A percentile compares a stretch with the other conserved stretches of the same genome.
Evolutionary conservation across 2,329 filamentous ascomycete species (phyloP).

Genomic region (Purpureocillium lavendulum): DNA sequence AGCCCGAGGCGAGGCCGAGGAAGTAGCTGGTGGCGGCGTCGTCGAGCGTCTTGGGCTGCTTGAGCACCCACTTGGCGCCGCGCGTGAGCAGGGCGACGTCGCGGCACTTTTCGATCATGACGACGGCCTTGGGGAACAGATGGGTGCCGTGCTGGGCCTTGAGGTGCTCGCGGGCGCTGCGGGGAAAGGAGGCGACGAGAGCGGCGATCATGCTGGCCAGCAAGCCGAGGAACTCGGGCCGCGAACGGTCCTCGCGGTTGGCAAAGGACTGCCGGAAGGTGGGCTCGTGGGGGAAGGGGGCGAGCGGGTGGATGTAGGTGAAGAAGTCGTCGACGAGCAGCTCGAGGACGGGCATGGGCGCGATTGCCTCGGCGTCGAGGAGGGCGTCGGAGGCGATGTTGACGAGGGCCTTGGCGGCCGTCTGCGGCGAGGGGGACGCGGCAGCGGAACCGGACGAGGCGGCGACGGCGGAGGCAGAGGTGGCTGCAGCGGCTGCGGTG

Average conservation of each 20-base stretch:
- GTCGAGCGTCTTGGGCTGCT: slow-evolving; percentile 39
- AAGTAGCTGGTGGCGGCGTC: slow-evolving; percentile 70
- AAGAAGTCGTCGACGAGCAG: slow-evolving; percentile 75
- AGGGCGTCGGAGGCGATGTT: slow-evolving; percentile 30
- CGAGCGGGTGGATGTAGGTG: slow-evolving; percentile 70
- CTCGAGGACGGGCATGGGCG: slow-evolving; percentile 58
- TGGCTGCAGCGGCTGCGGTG: slow-evolving; percentile 8
- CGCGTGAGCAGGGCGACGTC: slow-evolving; percentile 60
- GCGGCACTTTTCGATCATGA: slow-evolving; percentile 63
- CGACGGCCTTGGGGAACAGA: slow-evolving; percentile 59
- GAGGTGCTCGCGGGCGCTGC: slow-evolving; percentile 61
- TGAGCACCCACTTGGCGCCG: slow-evolving; percentile 42
- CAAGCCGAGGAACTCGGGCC: slow-evolving; percentile 60
- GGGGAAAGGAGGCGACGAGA: slow-evolving; percentile 68
- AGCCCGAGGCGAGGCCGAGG: slow-evolving; percentile 56
- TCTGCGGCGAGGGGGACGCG: slow-evolving; percentile 34
- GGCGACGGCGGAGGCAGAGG: slow-evolving; percentile 1
- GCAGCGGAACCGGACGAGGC: neutral
- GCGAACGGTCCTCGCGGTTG: slow-evolving; percentile 56
- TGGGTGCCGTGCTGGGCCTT: slow-evolving; percentile 56
- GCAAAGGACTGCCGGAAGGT: slow-evolving; percentile 64
- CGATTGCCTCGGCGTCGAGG: slow-evolving; percentile 62
- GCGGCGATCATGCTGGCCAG: slow-evolving; percentile 66
- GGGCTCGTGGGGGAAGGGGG: slow-evolving; percentile 71
- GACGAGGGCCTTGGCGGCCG: slow-evolving; percentile 39